These are phyloP conservation scores for Maudiozyma serrabonitensis DNA, from an alignment of 805 yeast genomes.

Conservation along the genomic window DNA sequence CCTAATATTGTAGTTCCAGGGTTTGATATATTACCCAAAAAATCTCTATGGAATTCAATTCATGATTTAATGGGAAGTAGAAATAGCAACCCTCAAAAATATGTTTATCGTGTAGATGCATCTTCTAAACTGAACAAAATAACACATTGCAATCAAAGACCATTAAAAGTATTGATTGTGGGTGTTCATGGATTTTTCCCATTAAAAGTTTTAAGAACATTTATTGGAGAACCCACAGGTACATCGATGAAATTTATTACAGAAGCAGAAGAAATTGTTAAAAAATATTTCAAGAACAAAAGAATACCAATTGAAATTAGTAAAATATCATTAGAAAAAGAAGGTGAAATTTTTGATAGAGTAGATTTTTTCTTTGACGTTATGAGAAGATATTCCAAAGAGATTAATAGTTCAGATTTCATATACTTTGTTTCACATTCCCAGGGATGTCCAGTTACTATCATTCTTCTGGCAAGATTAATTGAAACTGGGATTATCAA, in stretches of 20 bases:
- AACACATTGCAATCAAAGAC: conserved; percentile 16
- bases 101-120: conserved; percentile 12
- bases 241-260: conserved; percentile 84
- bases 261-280: conserved; percentile 76
- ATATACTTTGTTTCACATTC: conserved; percentile 92
- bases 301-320: conserved; percentile 48
- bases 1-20: conserved; percentile 26
- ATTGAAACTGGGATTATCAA: conserved; percentile 47
- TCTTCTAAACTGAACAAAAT: conserved; percentile 11
- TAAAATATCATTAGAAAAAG: conserved; percentile 87
- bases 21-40: conserved; percentile 23
- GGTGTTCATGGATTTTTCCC: conserved; percentile 98
- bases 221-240: conserved; percentile 94
- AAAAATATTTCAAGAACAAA: conserved; percentile 48
- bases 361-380: conserved; percentile 72
- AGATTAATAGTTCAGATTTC: conserved; percentile 59
- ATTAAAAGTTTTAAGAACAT: conserved; percentile 67
- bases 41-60: conserved; percentile 19
- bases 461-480: conserved; percentile 63
- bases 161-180: conserved; percentile 62
- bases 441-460: conserved; percentile 90
- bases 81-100: conserved; percentile 10
- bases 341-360: conserved; percentile 81
- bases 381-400: conserved; percentile 52
- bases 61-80: conserved; percentile 10